Base-by-base conservation (phyloP, 345 rosid species). In the Schrenkiella parvula region DNA sequence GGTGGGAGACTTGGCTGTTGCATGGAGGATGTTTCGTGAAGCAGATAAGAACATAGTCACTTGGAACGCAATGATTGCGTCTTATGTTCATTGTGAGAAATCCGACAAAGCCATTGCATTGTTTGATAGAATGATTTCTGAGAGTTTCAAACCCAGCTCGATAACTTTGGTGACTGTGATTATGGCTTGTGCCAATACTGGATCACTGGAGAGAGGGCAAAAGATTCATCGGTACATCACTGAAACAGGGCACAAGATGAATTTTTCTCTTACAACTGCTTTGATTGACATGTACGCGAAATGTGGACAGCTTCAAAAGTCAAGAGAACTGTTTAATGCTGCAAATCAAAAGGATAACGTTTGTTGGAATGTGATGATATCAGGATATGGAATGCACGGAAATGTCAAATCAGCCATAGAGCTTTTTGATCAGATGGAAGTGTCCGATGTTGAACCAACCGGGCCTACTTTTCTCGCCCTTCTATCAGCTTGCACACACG, bases 361-460 rank as follows among this genome's bases (percentile, higher is more conserved):
- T 41, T 85, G 82, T 52, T 89, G 89, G 88, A 89, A 89, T 52
- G 89, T 82, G 39, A 87, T 89, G 89, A 89, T 85, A 22, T 84
- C 86, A 65, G 87, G 85, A 9, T 89, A 84, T 35, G 95, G 85
- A 38, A 80, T 82, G 78, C 86, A 87, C 70, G 89, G 91, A 71
- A 74, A 87, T 57, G 83, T 84, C 12, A 71, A 79, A 69, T 80
- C 83, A 38, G 87, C 90, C 1, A 17, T 85, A 32, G 75, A 80
- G 29, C 72, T 85, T 21, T 89, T 82, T 68, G 55, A 81, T 31
- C 77, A 82, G 71, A 89, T 89, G 90, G 90, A 84, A 80, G 57
- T 70, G 35, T 81, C 85, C 48, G 56, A 79, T 26, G 75, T 65
- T 29, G 77, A 83, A 77, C 92, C 92, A 31, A 87, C 85, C 4